These are phyloP conservation scores for Penicillium daleae DNA, from an alignment of 495 filamentous ascomycete species.

Conservation along the genomic window DNA sequence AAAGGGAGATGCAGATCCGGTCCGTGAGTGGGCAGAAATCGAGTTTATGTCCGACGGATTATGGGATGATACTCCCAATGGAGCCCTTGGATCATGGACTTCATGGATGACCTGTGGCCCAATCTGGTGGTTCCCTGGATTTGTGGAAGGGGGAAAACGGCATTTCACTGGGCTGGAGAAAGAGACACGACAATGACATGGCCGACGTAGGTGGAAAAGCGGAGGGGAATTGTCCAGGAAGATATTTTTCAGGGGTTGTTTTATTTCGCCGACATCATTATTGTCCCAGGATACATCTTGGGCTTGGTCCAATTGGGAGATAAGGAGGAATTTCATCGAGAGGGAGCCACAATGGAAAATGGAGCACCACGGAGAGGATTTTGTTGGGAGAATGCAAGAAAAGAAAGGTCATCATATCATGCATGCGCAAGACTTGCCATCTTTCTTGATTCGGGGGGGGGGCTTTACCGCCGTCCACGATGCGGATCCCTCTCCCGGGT, in stretches of 20 bases:
- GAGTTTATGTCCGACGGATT: conserved; percentile 24
- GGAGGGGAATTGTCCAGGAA: conserved; percentile 16
- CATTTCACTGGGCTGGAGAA: conserved; percentile 14
- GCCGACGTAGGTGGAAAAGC: conserved; percentile 9
- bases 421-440: conserved; percentile 19
- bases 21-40: conserved; percentile 14
- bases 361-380: neutral
- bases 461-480: conserved; percentile 42
- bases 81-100: conserved; percentile 14
- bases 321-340: conserved; percentile 21
- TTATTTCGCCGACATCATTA: conserved; percentile 27
- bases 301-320: conserved; percentile 28
- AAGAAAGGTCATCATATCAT: conserved; percentile 17
- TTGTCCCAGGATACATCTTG: conserved; percentile 24
- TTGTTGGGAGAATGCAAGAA: conserved; percentile 11
- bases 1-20: conserved; percentile 6
- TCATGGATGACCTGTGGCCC: conserved; percentile 19
- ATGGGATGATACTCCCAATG: conserved; percentile 13
- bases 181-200: conserved; percentile 12
- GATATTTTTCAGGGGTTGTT: conserved; percentile 10
- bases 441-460: neutral
- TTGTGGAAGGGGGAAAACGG: conserved; percentile 6
- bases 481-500: conserved; percentile 47
- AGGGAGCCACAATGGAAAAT: conserved; percentile 14
- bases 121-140: conserved; percentile 17